Base-by-base conservation (phyloP, 108 stramenopile species). In the Nitzschia sp. region DNA sequence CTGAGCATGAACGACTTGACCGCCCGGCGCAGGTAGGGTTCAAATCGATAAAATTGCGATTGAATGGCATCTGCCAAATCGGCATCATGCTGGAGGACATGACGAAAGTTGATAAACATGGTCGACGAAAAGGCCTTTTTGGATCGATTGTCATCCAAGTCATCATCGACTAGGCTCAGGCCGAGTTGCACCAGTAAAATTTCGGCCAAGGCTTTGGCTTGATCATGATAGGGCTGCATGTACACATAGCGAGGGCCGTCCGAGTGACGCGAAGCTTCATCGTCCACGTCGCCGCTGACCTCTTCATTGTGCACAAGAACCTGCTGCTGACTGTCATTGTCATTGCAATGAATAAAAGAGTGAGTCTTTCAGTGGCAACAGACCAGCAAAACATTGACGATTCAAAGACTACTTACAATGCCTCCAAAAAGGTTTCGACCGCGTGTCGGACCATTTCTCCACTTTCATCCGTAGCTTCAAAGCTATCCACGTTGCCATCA, bases 21-120 rank as follows among this genome's bases (percentile, higher is more conserved):
- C 1, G 92, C 92, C 19, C 85, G 55, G 0, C 93, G 75, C 19
- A 96, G 32, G 55, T 77, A 92, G 8, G 87, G 85, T 65, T 97
- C 97, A 59, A 95, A 96, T 5, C 97, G 84, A 32, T 88, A 79
- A 69, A 84, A 93, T 60, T 98, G 94, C 6, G 48, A 56, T 64
- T 89, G 85, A 27, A 98, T 79, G 27, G 95, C 95, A 36, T 93
- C 93, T 6, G 93, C 90, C 23, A 94, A 62, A 56, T 94, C 93
- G 13, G 73, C 58, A 69, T 94, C 87, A 47, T 85, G 64, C 18
- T 66, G 51, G 2, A 82, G 61, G 2, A 94, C 21, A 60, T 94
- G 93, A 13, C 62, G 46, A 70, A 82, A 90, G 64, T 94, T 89
- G 31, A 91, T 77, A 69, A 88, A 87, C 0, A 94, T 46, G 18